Evolutionary conservation across 768 basidiomycete genomes (phyloP), one percentile per base, ranked within the genome.

Genomic region (Suillus americanus): DNA sequence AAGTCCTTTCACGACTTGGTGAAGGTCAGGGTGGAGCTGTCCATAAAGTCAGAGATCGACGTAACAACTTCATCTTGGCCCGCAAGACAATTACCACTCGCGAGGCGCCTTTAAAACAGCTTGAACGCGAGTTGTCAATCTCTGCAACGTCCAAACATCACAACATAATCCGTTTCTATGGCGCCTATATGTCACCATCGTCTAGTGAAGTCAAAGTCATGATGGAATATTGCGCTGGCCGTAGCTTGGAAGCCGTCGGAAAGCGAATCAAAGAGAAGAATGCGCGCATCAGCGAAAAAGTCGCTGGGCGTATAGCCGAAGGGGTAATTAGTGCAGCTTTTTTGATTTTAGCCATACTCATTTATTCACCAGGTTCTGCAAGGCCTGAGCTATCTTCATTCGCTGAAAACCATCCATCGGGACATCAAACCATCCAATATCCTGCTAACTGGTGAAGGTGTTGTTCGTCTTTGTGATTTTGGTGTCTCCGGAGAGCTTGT

Each of bases 21-120:
- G 95, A 98, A 72, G 97, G 97, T 48, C 94, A 95, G 62, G 95
- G 96, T 54, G 97, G 97, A 54, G 95, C 95, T 9, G 97, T 99
- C 13, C 89, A 97, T 76, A 95, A 94, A 78, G 96, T 98, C 55
- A 86, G 82, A 74, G 94, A 97, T 76, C 89, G 83, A 72, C 89
- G 90, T 62, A 92, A 88, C 1, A 87, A 86, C 40, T 80, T 82
- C 74, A 84, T 95, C 70, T 89, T 97, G 86, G 97, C 97, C 5
- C 88, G 95, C 72, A 99, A 99, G 82, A 92, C 94, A 10, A 95
- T 97, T 73, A 92, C 92, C 37, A 94, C 92, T 12, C 88, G 88
- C 63, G 91, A 93, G 70, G 97, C 94, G 54, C 96, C 95, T 20
- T 83, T 90, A 79, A 92, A 90, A 79, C 97, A 99, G 80, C 86